Evolutionary conservation across 2,329 filamentous ascomycete species (phyloP).

Genomic region (Phyllosticta citrichinensis): DNA sequence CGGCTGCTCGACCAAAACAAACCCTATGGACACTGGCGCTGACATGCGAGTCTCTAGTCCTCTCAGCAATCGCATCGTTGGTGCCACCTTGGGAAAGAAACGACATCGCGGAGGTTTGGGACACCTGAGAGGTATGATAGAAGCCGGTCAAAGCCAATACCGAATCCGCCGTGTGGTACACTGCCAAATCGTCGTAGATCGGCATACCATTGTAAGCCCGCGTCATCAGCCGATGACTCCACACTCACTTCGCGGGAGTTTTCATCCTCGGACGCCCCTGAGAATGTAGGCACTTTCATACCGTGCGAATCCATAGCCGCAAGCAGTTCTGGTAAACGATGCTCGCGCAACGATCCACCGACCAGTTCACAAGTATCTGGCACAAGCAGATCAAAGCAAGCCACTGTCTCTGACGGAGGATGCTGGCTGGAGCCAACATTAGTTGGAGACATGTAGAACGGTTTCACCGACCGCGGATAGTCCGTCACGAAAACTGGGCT

Average conservation of each 20-base stretch:
- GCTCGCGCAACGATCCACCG: slow-evolving; percentile 82
- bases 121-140: slow-evolving; percentile 75
- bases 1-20: not conserved
- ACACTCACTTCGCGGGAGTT: not conserved
- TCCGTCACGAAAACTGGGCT: slow-evolving; percentile 82
- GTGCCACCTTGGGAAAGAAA: slow-evolving; percentile 71
- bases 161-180: slow-evolving; percentile 84
- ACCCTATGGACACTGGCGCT: too few relatives aligned
- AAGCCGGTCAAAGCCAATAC: slow-evolving; percentile 79
- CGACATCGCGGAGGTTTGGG: slow-evolving; percentile 72
- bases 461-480: slow-evolving; percentile 82
- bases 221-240: not conserved
- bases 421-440: slow-evolving; percentile 14
- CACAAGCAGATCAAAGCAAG: slow-evolving; percentile 84
- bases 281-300: slow-evolving; percentile 26
- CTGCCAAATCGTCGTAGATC: slow-evolving; percentile 86
- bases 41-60: not conserved
- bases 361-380: slow-evolving; percentile 79
- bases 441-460: slow-evolving; percentile 74
- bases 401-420: slow-evolving; percentile 47
- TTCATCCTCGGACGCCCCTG: not conserved
- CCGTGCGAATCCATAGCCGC: slow-evolving; percentile 62
- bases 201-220: slow-evolving; percentile 66
- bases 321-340: slow-evolving; percentile 58
- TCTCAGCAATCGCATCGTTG: slow-evolving; percentile 42